Conservation (phyloP, 2,329 filamentous ascomycete genomes). For the Sporothrix protearum region DNA sequence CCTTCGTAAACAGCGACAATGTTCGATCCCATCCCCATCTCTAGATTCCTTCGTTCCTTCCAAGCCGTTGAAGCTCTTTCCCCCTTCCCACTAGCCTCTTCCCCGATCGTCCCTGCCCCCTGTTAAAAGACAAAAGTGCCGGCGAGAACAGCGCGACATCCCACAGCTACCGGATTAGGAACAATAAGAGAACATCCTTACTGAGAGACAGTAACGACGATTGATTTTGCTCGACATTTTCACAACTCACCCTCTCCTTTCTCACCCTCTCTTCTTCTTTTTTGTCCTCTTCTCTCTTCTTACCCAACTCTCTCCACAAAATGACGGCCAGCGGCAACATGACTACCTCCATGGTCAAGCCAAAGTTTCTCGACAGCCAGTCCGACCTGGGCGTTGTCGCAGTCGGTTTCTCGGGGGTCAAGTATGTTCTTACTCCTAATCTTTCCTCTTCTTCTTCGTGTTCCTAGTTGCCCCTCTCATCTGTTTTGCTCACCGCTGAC, state of each 20-base stretch:
- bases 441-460: too few species aligned
- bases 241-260: too few species aligned
- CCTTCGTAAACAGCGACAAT: neutral
- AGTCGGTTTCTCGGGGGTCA: slow-evolving; percentile 97
- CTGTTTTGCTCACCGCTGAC: slow-evolving; percentile 16
- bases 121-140: slow-evolving; percentile 13
- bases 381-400: slow-evolving; percentile 87
- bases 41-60: neutral
- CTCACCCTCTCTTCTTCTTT: neutral
- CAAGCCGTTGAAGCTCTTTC: neutral
- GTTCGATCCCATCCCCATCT: neutral
- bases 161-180: slow-evolving; percentile 7
- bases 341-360: slow-evolving; percentile 53
- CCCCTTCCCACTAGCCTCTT: neutral
- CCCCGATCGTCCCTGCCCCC: slow-evolving; percentile 1
- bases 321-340: slow-evolving; percentile 33
- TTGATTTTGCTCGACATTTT: neutral
- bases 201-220: too few species aligned
- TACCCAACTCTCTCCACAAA: neutral
- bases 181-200: neutral
- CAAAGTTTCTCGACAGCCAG: slow-evolving; percentile 74
- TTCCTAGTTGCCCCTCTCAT: neutral
- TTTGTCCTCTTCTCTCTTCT: neutral
- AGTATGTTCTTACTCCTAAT: slow-evolving; percentile 48
- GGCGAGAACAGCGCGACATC: neutral